Percentiles rank a stretch among this genome's conserved stretches.
Evolutionary conservation across 164 flowering plant genomes (phyloP).

Genomic region (Umbellularia californica): DNA sequence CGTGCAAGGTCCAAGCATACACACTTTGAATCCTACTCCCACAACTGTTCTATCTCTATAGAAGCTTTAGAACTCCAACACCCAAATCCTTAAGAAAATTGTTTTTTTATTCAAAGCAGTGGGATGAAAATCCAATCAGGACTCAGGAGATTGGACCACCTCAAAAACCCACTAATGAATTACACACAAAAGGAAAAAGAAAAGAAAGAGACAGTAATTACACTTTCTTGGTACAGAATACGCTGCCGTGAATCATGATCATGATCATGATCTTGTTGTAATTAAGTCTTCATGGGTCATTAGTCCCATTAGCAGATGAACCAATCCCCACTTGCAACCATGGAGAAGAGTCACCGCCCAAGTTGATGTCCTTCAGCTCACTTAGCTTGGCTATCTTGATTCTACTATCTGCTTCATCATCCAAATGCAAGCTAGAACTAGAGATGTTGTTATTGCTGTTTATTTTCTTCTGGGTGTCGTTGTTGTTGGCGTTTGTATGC

Average conservation of each 20-base stretch:
- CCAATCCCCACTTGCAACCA: conserved; percentile 96
- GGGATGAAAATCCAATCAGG: conserved; percentile 6
- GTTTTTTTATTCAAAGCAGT: conserved; percentile 7
- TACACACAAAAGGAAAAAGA: conserved; percentile 2
- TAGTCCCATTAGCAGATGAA: conserved; percentile 42
- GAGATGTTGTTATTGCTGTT: conserved; percentile 4
- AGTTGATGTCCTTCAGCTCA: conserved; percentile 63
- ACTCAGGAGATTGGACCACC: conserved; percentile 1
- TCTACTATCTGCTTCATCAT: conserved; percentile 73
- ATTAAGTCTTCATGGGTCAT: conserved; percentile 25
- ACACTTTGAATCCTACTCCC: no score
- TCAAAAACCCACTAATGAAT: conserved; percentile 10
- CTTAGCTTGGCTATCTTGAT: conserved; percentile 75
- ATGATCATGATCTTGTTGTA: conserved; percentile 1
- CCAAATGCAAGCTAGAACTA: conserved; percentile 23
- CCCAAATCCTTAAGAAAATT: neutral
- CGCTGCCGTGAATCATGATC: neutral
- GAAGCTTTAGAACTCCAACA: neutral
- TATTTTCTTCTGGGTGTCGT: neutral
- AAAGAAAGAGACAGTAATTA: conserved; percentile 9
- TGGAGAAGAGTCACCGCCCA: conserved; percentile 48
- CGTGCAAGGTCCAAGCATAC: no score
- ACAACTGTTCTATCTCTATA: no score
- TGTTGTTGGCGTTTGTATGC: conserved; percentile 6
- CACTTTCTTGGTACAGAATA: conserved; percentile 15